Evolutionary conservation across 768 basidiomycete species (phyloP), one percentile per base, ranked within the genome.

Genomic region (Mrakia gelida): DNA sequence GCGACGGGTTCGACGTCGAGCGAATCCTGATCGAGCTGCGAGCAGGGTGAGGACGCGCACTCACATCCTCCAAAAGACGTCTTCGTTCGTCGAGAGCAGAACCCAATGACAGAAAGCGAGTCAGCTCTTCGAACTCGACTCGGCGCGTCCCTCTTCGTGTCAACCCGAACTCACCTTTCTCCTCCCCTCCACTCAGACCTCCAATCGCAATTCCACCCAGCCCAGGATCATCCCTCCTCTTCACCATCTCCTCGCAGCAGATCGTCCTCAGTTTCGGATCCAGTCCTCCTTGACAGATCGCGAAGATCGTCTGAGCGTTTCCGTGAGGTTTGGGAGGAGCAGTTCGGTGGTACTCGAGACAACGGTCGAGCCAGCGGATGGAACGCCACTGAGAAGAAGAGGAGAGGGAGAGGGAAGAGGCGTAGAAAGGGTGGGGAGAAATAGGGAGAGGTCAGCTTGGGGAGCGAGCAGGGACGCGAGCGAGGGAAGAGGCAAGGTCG

Each of bases 241-340:
- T 87, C 52, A 93, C 85, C 93, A 96, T 95, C 73, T 91, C 91
- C 75, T 91, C 88, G 16, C 95, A 82, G 83, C 93, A 96, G 79
- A 88, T 87, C 80, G 92, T 89, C 61, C 94, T 88, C 59, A 96
- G 88, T 0, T 83, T 83, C 30, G 88, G 87, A 80, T 93, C 90
- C 30, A 96, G 86, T 3, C 94, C 94, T 49, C 94, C 94, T 84
- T 96, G 94, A 13, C 95, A 89, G 75, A 96, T 96, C 1, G 94
- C 94, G 81, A 96, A 96, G 6, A 96, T 86, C 82, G 94, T 95
- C 82, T 95, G 94, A 72, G 87, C 86, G 80, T 88, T 89, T 0
- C 92, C 92, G 0, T 90, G 90, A 45, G 85, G 85, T 73, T 91
- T 87, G 3, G 73, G 54, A 74, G 73, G 59, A 16, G 73, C 73